Conservation (phyloP, 805 yeast species). For the Middelhovenomyces tepae region DNA sequence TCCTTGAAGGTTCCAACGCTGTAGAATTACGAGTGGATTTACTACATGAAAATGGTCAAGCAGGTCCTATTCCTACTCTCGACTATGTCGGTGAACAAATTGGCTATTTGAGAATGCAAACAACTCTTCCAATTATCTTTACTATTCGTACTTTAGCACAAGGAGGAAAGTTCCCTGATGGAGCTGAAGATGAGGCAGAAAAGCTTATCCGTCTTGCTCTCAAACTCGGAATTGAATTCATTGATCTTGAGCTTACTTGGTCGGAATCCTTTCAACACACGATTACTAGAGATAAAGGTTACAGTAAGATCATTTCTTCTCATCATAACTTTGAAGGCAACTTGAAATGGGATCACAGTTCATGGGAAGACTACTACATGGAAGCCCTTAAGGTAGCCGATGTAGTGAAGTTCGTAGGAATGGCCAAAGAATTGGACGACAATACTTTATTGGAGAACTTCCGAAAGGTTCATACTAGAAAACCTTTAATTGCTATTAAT, state of each 20-base stretch:
- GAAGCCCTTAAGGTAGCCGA: conserved; percentile 62
- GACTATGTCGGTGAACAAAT: conserved; percentile 65
- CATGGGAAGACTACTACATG: conserved; percentile 66
- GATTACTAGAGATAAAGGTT: conserved; percentile 44
- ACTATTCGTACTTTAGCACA: conserved; percentile 71
- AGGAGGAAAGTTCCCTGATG: conserved; percentile 75
- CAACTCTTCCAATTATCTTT: conserved; percentile 67
- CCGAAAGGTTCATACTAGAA: conserved; percentile 42
- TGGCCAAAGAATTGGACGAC: conserved; percentile 55
- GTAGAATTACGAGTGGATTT: conserved; percentile 78
- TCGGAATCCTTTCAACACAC: conserved; percentile 47
- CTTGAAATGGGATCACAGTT: conserved; percentile 55
- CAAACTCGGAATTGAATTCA: conserved; percentile 68
- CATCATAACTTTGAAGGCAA: conserved; percentile 65
- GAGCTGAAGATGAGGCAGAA: conserved; percentile 38
- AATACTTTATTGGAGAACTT: conserved; percentile 66
- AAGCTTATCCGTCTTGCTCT: conserved; percentile 52
- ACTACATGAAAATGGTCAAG: conserved; percentile 36
- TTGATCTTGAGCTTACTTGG: conserved; percentile 70
- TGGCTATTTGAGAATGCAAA: conserved; percentile 54
- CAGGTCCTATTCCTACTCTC: conserved; percentile 20
- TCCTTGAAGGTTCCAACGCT: conserved; percentile 66
- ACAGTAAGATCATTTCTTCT: conserved; percentile 71
- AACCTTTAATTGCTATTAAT: conserved; percentile 77
- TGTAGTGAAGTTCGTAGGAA: conserved; percentile 74